These are phyloP conservation scores for Tarenaya hassleriana DNA, from an alignment of 345 rosid species.

Conservation along the genomic window DNA sequence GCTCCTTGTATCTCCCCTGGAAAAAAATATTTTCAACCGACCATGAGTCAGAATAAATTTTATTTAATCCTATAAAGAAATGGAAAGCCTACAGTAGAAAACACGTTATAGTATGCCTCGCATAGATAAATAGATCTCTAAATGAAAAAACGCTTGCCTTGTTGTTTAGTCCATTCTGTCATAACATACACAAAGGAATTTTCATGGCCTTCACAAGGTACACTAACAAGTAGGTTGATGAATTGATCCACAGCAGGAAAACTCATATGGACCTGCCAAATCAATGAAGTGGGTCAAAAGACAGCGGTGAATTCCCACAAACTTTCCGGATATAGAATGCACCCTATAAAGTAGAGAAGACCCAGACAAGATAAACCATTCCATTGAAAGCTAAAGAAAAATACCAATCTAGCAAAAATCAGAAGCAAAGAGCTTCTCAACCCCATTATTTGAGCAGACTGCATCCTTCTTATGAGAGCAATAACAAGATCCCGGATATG, in stretches of 20 bases:
- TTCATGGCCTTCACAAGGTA: slow-evolving; percentile 56
- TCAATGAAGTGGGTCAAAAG: background rate
- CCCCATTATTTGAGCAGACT: slow-evolving; percentile 65
- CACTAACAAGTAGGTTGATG: slow-evolving; percentile 56
- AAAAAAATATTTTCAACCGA: slow-evolving; percentile 14
- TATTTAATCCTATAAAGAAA: too few relatives aligned
- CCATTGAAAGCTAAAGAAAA: slow-evolving; percentile 17
- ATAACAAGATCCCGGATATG: slow-evolving; percentile 65
- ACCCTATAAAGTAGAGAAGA: slow-evolving; percentile 12
- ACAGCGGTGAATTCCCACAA: background rate
- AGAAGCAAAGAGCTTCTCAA: slow-evolving; percentile 74
- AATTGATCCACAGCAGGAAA: slow-evolving; percentile 68
- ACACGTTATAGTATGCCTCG: slow-evolving; percentile 11
- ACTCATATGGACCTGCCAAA: slow-evolving; percentile 79
- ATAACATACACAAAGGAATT: slow-evolving; percentile 69
- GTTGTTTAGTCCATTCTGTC: slow-evolving; percentile 90
- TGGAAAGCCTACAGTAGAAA: background rate
- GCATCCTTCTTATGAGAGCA: slow-evolving; percentile 88
- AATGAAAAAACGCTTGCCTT: slow-evolving; percentile 47
- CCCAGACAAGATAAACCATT: slow-evolving; percentile 10
- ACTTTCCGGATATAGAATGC: slow-evolving; percentile 6
- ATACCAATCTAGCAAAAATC: slow-evolving; percentile 92
- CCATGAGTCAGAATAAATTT: too few relatives aligned
- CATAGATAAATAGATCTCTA: slow-evolving; percentile 11
- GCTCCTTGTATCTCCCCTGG: slow-evolving; percentile 86